Percentiles rank a stretch among this genome's conserved stretches.
These are phyloP conservation scores for Bonia amplexicaulis DNA, from an alignment of 176 grass and related monocot genomes.

Conservation along the genomic window DNA sequence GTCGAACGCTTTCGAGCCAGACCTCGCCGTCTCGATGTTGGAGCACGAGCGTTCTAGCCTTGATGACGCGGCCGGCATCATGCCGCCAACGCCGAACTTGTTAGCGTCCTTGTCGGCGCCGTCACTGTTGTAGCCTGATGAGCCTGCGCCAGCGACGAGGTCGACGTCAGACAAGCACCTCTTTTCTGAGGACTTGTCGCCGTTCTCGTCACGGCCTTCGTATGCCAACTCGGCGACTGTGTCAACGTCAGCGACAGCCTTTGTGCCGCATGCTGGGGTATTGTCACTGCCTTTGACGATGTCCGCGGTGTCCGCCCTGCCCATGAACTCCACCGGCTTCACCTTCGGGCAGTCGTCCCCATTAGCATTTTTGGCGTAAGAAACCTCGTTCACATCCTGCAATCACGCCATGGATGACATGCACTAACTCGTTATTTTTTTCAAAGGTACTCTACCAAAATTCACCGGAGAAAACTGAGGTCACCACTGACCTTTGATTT, in stretches of 20 bases:
- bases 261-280: background rate
- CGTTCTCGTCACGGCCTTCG: slow-evolving; percentile 29
- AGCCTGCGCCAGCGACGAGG: slow-evolving; percentile 14
- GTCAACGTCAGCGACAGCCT: slow-evolving; percentile 4
- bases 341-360: slow-evolving; percentile 47
- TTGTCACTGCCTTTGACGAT: background rate
- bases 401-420: background rate
- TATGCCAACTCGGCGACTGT: slow-evolving; percentile 14
- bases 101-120: background rate
- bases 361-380: slow-evolving; percentile 30
- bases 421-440: background rate
- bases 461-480: background rate
- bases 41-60: slow-evolving; percentile 76
- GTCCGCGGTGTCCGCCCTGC: background rate
- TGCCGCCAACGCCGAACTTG: background rate
- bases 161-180: slow-evolving; percentile 22
- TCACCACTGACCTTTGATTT: slow-evolving; percentile 45
- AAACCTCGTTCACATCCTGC: slow-evolving; percentile 40
- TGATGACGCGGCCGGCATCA: background rate
- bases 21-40: slow-evolving; percentile 85
- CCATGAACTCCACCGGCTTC: slow-evolving; percentile 63
- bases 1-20: slow-evolving; percentile 26
- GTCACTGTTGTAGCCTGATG: slow-evolving; percentile 9
- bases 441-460: background rate
- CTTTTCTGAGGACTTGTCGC: slow-evolving; percentile 31